These are phyloP conservation scores for Lachnellula arida DNA, from an alignment of 2,329 filamentous ascomycete genomes.

Conservation along the genomic window DNA sequence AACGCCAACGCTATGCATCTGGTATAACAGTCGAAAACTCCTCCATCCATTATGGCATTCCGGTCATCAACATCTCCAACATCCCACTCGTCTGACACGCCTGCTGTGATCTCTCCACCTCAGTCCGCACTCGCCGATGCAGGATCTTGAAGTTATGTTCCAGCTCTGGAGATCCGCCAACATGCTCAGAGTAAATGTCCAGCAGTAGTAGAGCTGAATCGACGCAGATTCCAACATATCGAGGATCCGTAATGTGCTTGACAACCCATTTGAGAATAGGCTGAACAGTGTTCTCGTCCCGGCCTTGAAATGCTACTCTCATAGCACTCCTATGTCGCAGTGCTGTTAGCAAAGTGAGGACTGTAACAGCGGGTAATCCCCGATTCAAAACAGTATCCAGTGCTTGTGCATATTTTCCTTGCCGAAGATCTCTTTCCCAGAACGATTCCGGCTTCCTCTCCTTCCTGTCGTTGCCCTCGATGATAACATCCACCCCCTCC, in stretches of 20 bases:
- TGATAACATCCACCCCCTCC: slow-evolving; percentile 82
- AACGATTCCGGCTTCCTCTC: slow-evolving; percentile 60
- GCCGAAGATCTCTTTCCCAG: slow-evolving; percentile 81
- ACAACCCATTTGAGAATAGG: slow-evolving; percentile 81
- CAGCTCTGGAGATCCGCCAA: slow-evolving; percentile 69
- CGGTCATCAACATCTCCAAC: slow-evolving; percentile 70
- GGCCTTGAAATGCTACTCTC: slow-evolving; percentile 70
- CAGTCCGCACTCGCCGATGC: slow-evolving; percentile 64
- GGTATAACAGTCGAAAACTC: slow-evolving; percentile 8
- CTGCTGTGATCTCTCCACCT: slow-evolving; percentile 79
- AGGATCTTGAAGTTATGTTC: slow-evolving; percentile 65
- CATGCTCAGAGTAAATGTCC: slow-evolving; percentile 80
- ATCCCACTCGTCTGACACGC: slow-evolving; percentile 82
- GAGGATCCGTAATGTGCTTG: slow-evolving; percentile 75
- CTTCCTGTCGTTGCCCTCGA: slow-evolving; percentile 66
- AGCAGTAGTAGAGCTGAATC: slow-evolving; percentile 79
- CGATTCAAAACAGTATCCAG: slow-evolving; percentile 72
- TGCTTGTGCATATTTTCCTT: slow-evolving; percentile 70
- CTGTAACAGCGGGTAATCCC: slow-evolving; percentile 52
- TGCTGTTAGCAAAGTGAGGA: slow-evolving; percentile 75
- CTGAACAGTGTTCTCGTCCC: slow-evolving; percentile 76
- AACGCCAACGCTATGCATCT: slow-evolving; percentile 42
- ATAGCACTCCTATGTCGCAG: slow-evolving; percentile 85
- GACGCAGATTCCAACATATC: slow-evolving; percentile 74
- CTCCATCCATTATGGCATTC: slow-evolving; percentile 28